These are phyloP conservation scores for Senna tora DNA, from an alignment of 306 rosid genomes.

Conservation along the genomic window DNA sequence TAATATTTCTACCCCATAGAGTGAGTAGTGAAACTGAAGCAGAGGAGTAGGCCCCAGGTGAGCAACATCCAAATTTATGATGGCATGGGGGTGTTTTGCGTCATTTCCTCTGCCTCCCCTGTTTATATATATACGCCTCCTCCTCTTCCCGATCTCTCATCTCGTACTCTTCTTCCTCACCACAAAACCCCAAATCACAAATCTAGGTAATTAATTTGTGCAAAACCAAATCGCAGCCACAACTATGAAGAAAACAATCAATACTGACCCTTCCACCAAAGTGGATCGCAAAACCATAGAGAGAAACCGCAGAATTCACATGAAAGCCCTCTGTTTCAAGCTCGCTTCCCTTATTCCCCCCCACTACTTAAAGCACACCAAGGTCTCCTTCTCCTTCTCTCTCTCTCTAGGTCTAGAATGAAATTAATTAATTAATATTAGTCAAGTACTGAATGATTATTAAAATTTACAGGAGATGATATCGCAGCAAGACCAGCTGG, in stretches of 20 bases:
- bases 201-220: no score
- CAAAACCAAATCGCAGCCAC: no score
- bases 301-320: constrained; percentile 68
- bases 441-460: neutral
- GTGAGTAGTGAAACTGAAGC: neutral
- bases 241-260: constrained; percentile 39
- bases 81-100: constrained; percentile 12
- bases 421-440: neutral
- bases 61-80: no score
- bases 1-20: no score
- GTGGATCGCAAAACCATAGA: constrained; percentile 70
- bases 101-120: neutral
- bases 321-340: constrained; percentile 69
- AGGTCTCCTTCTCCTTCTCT: constrained; percentile 36
- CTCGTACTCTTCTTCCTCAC: no score
- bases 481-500: constrained; percentile 64
- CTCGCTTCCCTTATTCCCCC: constrained; percentile 68
- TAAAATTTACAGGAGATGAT: constrained; percentile 40
- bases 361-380: constrained; percentile 43
- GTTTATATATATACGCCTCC: neutral
- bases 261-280: constrained; percentile 38
- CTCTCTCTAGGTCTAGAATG: neutral
- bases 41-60: no score
- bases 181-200: no score
- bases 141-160: neutral